These are phyloP conservation scores for Acanthamoeba healyi DNA, from an alignment of 208 protist genomes.

Conservation along the genomic window DNA sequence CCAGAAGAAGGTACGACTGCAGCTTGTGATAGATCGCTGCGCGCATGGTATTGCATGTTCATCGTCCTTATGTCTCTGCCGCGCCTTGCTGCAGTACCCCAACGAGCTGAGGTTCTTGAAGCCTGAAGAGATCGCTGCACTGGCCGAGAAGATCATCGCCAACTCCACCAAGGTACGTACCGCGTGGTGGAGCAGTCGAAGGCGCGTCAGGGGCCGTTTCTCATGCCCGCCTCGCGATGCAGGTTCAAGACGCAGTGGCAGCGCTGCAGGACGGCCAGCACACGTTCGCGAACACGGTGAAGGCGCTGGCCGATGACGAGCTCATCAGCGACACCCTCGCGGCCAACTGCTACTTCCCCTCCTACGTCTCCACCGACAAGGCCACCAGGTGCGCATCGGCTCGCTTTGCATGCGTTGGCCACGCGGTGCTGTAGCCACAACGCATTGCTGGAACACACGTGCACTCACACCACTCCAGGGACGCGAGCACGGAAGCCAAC, in stretches of 20 bases:
- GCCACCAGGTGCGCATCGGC: not conserved
- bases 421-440: constrained; percentile 10
- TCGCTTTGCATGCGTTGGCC: not conserved
- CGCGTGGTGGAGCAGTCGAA: constrained; percentile 83
- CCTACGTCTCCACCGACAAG: constrained; percentile 42
- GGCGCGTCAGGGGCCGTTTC: constrained; percentile 75
- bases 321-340: not conserved
- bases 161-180: constrained; percentile 67
- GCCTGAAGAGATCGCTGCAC: constrained; percentile 78
- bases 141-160: constrained; percentile 79
- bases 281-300: constrained; percentile 62
- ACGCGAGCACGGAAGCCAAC: constrained; percentile 44
- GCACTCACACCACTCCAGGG: not conserved
- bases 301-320: constrained; percentile 32
- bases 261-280: not conserved
- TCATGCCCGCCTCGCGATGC: too few species aligned
- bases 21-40: constrained; percentile 41
- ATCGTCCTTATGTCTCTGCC: not conserved
- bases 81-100: constrained; percentile 80
- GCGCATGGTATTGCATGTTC: not conserved
- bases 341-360: constrained; percentile 63
- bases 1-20: constrained; percentile 20
- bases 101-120: constrained; percentile 85
- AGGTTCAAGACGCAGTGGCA: constrained; percentile 60
- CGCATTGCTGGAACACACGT: too few species aligned